Evolutionary conservation across 306 rosid genomes (phyloP).

Genomic region (Quercus wislizeni): DNA sequence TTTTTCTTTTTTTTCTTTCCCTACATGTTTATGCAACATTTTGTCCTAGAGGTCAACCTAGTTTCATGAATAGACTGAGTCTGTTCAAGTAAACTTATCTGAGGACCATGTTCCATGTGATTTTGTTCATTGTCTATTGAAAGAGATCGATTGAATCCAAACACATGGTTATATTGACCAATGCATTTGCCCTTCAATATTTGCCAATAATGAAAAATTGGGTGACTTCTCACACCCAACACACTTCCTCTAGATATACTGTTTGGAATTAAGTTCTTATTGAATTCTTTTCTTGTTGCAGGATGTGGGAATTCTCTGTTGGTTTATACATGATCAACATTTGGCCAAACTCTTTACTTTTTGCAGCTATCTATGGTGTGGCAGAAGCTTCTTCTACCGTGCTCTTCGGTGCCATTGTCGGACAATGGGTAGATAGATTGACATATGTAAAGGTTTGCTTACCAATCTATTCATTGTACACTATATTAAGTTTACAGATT

Average conservation of each 20-base stretch:
- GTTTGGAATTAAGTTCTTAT: background rate
- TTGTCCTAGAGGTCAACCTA: background rate
- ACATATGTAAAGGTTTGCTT: conserved; percentile 57
- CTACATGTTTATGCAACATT: no score
- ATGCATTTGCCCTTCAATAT: no score
- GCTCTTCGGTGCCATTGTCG: conserved; percentile 73
- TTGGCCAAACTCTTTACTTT: conserved; percentile 86
- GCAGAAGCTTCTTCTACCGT: conserved; percentile 83
- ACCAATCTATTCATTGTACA: background rate
- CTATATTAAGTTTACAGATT: background rate
- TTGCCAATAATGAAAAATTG: background rate
- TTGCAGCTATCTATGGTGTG: conserved; percentile 85
- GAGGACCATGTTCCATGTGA: background rate
- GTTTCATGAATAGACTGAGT: background rate
- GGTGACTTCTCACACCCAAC: background rate
- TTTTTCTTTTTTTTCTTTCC: no score
- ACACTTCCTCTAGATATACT: background rate
- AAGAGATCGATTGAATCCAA: background rate
- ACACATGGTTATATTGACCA: no score
- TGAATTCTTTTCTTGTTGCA: conserved; percentile 18
- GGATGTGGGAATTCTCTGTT: conserved; percentile 99
- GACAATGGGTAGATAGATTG: conserved; percentile 68
- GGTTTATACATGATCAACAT: conserved; percentile 82
- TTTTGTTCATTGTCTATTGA: background rate
- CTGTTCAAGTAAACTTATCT: background rate